Evolutionary conservation across 495 filamentous ascomycete genomes (phyloP), one percentile per base, ranked within the genome.

Genomic region (Friedmanniomyces endolithicus): DNA sequence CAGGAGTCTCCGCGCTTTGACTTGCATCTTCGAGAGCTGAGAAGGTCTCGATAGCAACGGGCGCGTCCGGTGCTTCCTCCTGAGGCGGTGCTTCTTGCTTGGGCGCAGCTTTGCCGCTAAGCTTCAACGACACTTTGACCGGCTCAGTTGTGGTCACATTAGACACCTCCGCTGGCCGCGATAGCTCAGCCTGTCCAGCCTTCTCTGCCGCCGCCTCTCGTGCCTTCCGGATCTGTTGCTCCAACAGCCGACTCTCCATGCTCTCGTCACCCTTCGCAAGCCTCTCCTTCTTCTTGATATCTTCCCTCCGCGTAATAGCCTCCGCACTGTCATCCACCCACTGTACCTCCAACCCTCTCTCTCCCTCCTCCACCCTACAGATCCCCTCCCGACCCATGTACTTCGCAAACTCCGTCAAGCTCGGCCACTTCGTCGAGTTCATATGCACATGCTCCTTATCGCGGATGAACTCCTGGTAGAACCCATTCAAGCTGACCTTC

Each of bases 321-420:
- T 94, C 90, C 0, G 88, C 87, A 29, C 78, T 84, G 62, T 90
- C 86, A 69, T 99, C 90, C 29, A 96, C 81, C 87, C 90, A 99
- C 6, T 81, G 76, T 49, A 99, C 77, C 61, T 87, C 83, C 14
- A 96, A 58, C 1, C 92, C 87, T 55, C 70, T 70, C 63, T 94
- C 90, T 44, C 94, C 89, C 43, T 82, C 85, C 62, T 98, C 92
- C 0, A 96, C 87, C 22, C 82, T 73, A 64, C 86, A 90, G 31
- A 95, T 78, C 0, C 90, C 85, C 65, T 95, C 88, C 24, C 85
- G 70, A 1, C 88, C 87, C 9, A 99, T 69, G 60, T 84, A 71
- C 60, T 92, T 90, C 3, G 82, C 86, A 72, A 95, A 96, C 58
- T 96, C 88, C 3, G 88, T 87, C 52, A 99, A 71, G 34, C 75